phyloP scores from a whole-genome alignment of 2,329 filamentous ascomycete species.

The Pyricularia sp. region DNA sequence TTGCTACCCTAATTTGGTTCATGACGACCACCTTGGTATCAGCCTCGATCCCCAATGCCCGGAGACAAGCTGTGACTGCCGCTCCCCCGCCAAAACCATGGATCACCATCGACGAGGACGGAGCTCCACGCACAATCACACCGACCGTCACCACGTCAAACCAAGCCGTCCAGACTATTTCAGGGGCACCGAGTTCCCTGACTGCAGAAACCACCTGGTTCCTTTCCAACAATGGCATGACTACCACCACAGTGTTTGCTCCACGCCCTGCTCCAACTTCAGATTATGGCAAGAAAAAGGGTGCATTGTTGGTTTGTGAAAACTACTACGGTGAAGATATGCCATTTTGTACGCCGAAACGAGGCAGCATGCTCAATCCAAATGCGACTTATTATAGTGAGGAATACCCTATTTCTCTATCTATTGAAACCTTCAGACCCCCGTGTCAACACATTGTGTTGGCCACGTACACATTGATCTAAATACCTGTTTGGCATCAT shows the following conservation, averaged over 20 bases:
- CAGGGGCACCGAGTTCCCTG: constrained; percentile 14
- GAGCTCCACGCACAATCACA: constrained; percentile 18
- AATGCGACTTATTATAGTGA: constrained; percentile 24
- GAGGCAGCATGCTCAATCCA: constrained; percentile 18
- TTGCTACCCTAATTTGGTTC: background rate
- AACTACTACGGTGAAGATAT: constrained; percentile 14
- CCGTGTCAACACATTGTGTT: background rate
- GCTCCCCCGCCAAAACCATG: constrained; percentile 11
- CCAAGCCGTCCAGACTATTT: constrained; percentile 18
- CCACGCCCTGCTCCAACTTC: background rate
- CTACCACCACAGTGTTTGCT: constrained; percentile 16
- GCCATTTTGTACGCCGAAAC: constrained; percentile 23
- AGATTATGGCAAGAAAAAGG: constrained; percentile 5
- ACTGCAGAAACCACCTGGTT: constrained; percentile 18
- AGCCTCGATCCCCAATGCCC: background rate
- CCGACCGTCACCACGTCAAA: constrained; percentile 16
- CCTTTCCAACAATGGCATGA: constrained; percentile 17
- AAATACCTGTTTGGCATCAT: background rate
- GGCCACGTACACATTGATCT: background rate
- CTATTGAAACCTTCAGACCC: background rate
- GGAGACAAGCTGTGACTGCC: background rate
- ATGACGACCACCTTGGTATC: background rate
- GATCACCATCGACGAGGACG: constrained; percentile 21
- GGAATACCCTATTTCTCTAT: constrained; percentile 1
- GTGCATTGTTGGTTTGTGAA: constrained; percentile 21